Evolutionary conservation across 2,329 filamentous ascomycete species (phyloP).

Genomic region (Claviceps paspali): DNA sequence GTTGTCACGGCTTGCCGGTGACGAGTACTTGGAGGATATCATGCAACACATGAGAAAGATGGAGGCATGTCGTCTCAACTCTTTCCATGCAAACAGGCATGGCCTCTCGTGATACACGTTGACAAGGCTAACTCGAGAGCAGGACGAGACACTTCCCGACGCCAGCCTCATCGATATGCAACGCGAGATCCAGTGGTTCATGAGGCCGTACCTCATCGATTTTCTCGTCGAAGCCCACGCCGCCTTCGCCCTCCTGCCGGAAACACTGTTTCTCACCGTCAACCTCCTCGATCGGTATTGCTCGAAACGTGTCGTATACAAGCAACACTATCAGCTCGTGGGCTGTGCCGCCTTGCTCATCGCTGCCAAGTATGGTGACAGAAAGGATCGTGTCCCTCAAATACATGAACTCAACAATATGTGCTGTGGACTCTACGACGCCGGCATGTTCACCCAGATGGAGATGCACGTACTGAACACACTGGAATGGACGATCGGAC

Average conservation of each 20-base stretch:
- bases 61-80: constrained; percentile 46
- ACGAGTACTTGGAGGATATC: constrained; percentile 90
- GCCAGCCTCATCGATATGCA: constrained; percentile 98
- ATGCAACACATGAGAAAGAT: constrained; percentile 89
- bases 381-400: constrained; percentile 96
- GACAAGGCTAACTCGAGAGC: constrained; percentile 12
- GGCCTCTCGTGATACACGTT: not conserved
- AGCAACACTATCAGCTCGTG: constrained; percentile 96
- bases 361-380: constrained; percentile 95
- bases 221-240: constrained; percentile 95
- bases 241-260: constrained; percentile 82
- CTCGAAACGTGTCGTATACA: constrained; percentile 94
- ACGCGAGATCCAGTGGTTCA: constrained; percentile 98
- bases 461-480: constrained; percentile 99
- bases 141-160: constrained; percentile 79
- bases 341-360: constrained; percentile 93
- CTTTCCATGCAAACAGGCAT: not conserved
- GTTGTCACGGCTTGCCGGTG: constrained; percentile 67
- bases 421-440: constrained; percentile 97
- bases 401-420: constrained; percentile 96
- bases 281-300: constrained; percentile 97
- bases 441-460: constrained; percentile 99
- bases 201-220: constrained; percentile 94
- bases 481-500: constrained; percentile 87
- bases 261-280: constrained; percentile 89